Conservation (phyloP, 768 basidiomycete species). For the Boletus subcaerulescens region DNA sequence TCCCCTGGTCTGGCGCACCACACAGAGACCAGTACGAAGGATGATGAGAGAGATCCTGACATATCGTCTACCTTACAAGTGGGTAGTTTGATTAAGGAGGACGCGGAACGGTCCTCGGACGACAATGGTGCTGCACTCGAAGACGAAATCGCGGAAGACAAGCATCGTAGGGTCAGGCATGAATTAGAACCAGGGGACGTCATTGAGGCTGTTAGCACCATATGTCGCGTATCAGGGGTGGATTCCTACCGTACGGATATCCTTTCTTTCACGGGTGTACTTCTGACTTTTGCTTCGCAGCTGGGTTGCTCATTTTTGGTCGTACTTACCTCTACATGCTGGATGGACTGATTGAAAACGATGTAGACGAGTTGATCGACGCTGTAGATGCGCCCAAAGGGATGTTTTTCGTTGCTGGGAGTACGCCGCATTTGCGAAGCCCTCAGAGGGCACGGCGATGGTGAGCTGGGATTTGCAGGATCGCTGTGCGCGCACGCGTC, state of each 20-base stretch:
- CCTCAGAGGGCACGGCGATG: constrained; percentile 81
- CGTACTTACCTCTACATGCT: constrained; percentile 84
- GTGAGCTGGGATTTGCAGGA: constrained; percentile 39
- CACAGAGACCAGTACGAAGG: constrained; percentile 35
- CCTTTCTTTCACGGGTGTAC: neutral
- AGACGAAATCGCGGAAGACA: constrained; percentile 85
- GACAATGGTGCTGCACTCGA: constrained; percentile 45
- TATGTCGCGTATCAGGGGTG: constrained; percentile 84
- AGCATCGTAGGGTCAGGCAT: constrained; percentile 81
- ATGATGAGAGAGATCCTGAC: constrained; percentile 40
- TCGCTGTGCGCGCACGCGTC: neutral
- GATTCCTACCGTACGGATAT: constrained; percentile 80
- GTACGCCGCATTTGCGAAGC: constrained; percentile 74
- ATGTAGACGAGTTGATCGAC: constrained; percentile 87
- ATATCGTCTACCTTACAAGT: constrained; percentile 40
- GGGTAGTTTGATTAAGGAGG: constrained; percentile 17
- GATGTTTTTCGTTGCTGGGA: constrained; percentile 82
- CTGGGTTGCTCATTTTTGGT: constrained; percentile 86
- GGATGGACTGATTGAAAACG: constrained; percentile 83
- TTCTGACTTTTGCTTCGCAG: constrained; percentile 28
- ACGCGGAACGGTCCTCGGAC: constrained; percentile 7
- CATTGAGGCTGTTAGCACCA: constrained; percentile 83
- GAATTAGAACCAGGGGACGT: constrained; percentile 87
- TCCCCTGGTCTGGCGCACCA: constrained; percentile 34
- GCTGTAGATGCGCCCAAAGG: constrained; percentile 80